These are phyloP conservation scores for Pythium grandisporangium DNA, from an alignment of 352 stramenopile species.

Conservation along the genomic window DNA sequence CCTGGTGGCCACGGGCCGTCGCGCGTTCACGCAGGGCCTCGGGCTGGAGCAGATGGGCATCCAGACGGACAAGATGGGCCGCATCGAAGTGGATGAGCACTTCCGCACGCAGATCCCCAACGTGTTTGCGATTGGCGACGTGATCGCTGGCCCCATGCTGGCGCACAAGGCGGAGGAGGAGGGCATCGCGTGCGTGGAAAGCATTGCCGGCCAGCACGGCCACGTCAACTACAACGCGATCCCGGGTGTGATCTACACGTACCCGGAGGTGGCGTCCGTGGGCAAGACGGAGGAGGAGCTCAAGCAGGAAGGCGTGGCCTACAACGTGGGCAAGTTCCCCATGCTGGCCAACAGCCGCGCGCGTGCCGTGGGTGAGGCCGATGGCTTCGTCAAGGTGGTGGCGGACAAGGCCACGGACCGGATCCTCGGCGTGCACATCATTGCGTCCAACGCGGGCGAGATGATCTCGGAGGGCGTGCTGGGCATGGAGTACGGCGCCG, in stretches of 20 bases:
- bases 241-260: conserved; percentile 98
- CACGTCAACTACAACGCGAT: conserved; percentile 99
- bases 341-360: conserved; percentile 97
- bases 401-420: conserved; percentile 96
- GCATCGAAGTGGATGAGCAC: conserved; percentile 96
- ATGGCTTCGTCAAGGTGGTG: conserved; percentile 98
- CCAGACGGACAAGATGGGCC: conserved; percentile 94
- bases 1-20: conserved; percentile 86
- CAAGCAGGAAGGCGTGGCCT: conserved; percentile 91
- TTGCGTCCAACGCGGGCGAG: conserved; percentile 97
- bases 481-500: conserved; percentile 98
- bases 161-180: conserved; percentile 99
- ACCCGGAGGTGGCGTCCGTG: conserved; percentile 93
- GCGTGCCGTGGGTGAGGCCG: conserved; percentile 87
- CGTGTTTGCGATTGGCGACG: conserved; percentile 97
- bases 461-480: conserved; percentile 99
- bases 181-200: conserved; percentile 96
- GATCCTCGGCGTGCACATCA: conserved; percentile 99
- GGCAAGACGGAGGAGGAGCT: conserved; percentile 98
- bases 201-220: conserved; percentile 94
- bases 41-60: conserved; percentile 97
- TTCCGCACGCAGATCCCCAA: conserved; percentile 92
- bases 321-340: conserved; percentile 97
- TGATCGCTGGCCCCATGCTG: conserved; percentile 98
- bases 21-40: conserved; percentile 93